Evolutionary conservation across 495 filamentous ascomycete species (phyloP).

Genomic region (Penicillium paxilli): DNA sequence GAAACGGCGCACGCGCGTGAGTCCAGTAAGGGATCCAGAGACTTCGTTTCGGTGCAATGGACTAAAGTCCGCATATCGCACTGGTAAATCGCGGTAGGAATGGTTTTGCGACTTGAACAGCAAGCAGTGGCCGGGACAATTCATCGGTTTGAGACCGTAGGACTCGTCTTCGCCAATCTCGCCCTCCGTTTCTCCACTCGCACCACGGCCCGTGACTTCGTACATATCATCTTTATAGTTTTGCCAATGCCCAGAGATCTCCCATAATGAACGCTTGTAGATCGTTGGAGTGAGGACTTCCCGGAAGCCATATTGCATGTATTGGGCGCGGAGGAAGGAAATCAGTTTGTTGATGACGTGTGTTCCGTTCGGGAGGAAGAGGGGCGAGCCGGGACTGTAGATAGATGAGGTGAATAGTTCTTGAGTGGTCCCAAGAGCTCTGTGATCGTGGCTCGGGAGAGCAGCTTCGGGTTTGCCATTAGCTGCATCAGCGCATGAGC

Average conservation of each 20-base stretch:
- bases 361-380: conserved; percentile 85
- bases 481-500: conserved; percentile 40
- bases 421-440: conserved; percentile 66
- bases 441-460: conserved; percentile 59
- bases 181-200: conserved; percentile 43
- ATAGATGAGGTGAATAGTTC: conserved; percentile 76
- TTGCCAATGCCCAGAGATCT: conserved; percentile 85
- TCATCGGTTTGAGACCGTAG: conserved; percentile 95
- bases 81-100: conserved; percentile 80
- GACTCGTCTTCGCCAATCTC: conserved; percentile 66
- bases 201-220: conserved; percentile 68
- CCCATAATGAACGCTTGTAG: conserved; percentile 90
- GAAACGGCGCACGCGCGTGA: conserved; percentile 89
- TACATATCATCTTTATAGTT: conserved; percentile 98
- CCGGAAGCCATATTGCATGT: conserved; percentile 82
- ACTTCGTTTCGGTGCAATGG: conserved; percentile 88
- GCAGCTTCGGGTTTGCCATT: conserved; percentile 18
- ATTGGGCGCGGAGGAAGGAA: conserved; percentile 82
- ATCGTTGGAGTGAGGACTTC: conserved; percentile 93
- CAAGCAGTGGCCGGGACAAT: conserved; percentile 92
- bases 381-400: conserved; percentile 84
- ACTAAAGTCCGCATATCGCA: conserved; percentile 92
- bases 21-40: conserved; percentile 79
- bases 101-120: conserved; percentile 73
- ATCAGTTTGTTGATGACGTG: conserved; percentile 85